phyloP scores from a whole-genome alignment of 2,329 filamentous ascomycete genomes.

The Fusarium sp. region DNA sequence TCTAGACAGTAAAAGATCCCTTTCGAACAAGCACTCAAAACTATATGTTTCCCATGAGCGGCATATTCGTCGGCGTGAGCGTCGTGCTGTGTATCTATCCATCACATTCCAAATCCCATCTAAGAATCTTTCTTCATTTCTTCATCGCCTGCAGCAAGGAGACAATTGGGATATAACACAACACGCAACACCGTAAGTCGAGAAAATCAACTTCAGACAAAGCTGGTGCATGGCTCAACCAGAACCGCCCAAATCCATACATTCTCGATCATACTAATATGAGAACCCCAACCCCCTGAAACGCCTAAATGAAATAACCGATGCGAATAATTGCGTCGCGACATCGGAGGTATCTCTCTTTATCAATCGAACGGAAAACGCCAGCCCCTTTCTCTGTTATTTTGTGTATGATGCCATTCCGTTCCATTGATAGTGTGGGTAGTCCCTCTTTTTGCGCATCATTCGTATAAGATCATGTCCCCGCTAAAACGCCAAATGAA shows the following conservation, averaged over 20 bases:
- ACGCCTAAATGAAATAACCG: constrained; percentile 32
- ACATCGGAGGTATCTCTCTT: constrained; percentile 46
- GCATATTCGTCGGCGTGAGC: constrained; percentile 41
- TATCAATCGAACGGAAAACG: constrained; percentile 50
- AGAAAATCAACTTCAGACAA: constrained; percentile 6
- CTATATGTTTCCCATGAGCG: constrained; percentile 27
- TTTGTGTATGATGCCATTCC: constrained; percentile 42
- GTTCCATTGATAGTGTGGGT: constrained; percentile 47
- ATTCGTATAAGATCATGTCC: constrained; percentile 36
- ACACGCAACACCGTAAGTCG: constrained; percentile 17
- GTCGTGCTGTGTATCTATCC: constrained; percentile 41
- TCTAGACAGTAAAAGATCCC: constrained; percentile 34
- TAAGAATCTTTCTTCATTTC: constrained; percentile 36
- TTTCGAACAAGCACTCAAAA: constrained; percentile 24
- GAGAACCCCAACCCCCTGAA: constrained; percentile 12
- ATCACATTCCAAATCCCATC: constrained; percentile 29
- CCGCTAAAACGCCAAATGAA: constrained; percentile 42
- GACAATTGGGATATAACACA: constrained; percentile 31
- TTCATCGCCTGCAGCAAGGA: constrained; percentile 27
- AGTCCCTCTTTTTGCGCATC: constrained; percentile 42
- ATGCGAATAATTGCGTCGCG: constrained; percentile 40
- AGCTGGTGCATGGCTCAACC: constrained; percentile 27
- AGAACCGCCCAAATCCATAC: constrained; percentile 33
- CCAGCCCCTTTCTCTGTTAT: constrained; percentile 40
- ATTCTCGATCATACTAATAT: constrained; percentile 23